Evolutionary conservation across 177 flowering plant genomes (phyloP).

Genomic region (Tripterygium wilfordii): DNA sequence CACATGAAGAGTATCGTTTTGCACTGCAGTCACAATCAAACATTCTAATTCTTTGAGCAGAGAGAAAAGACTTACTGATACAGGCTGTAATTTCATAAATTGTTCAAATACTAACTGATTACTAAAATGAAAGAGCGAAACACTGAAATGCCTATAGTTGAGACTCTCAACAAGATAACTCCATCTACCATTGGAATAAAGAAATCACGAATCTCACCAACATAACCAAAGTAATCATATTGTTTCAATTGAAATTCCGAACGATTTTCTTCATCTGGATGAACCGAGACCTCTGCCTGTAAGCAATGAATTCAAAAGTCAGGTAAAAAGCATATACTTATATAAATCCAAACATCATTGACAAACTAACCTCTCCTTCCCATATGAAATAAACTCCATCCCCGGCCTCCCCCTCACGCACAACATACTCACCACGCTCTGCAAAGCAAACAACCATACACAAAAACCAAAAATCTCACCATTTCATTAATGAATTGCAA

Average conservation of each 20-base stretch:
- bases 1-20: no score
- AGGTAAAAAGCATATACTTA: neutral
- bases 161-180: no score
- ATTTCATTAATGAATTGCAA: neutral
- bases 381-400: constrained; percentile 83
- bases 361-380: constrained; percentile 72
- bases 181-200: neutral
- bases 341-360: no score
- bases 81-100: no score
- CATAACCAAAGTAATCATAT: constrained; percentile 85
- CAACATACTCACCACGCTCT: constrained; percentile 65
- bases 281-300: constrained; percentile 73
- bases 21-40: no score
- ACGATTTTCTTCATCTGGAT: constrained; percentile 48
- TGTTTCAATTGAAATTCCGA: constrained; percentile 57
- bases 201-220: constrained; percentile 32
- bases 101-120: no score
- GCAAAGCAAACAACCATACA: constrained; percentile 7
- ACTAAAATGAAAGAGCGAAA: no score
- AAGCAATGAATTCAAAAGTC: constrained; percentile 1
- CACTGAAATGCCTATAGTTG: no score
- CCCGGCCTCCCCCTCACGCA: constrained; percentile 68
- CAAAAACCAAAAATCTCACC: constrained; percentile 4
- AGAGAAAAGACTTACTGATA: no score
- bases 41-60: no score